phyloP scores from a whole-genome alignment of 1,139 yeast species.

The Geotrichum klebahnii region DNA sequence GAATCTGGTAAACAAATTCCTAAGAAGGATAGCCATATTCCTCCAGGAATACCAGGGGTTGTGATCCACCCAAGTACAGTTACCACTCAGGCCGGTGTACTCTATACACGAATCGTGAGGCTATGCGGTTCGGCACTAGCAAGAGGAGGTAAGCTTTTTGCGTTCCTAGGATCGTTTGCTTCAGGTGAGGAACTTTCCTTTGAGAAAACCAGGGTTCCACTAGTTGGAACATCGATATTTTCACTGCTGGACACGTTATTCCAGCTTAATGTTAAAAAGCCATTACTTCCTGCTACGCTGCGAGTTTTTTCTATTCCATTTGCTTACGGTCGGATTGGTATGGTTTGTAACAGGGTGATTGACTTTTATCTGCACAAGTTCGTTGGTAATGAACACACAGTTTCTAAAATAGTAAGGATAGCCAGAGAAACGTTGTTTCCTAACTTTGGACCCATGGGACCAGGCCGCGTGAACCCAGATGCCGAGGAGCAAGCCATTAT shows the following conservation, averaged over 20 bases:
- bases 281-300: constrained; percentile 34
- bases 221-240: constrained; percentile 29
- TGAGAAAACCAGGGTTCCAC: constrained; percentile 20
- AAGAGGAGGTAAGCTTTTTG: constrained; percentile 26
- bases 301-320: constrained; percentile 31
- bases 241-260: constrained; percentile 29
- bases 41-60: background rate
- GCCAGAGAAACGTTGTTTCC: constrained; percentile 41
- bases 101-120: constrained; percentile 22
- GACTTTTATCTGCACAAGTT: constrained; percentile 27
- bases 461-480: constrained; percentile 38
- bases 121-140: constrained; percentile 23
- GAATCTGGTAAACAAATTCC: background rate
- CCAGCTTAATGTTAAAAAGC: constrained; percentile 28
- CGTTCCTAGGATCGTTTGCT: constrained; percentile 27
- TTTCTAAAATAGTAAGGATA: constrained; percentile 31
- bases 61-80: constrained; percentile 14
- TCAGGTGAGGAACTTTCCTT: constrained; percentile 14
- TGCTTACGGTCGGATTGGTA: constrained; percentile 29
- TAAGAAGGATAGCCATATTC: background rate
- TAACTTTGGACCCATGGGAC: constrained; percentile 43
- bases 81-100: constrained; percentile 23
- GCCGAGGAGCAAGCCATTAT: constrained; percentile 31
- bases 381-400: constrained; percentile 26
- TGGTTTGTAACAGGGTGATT: constrained; percentile 30